Base-by-base conservation (phyloP, 2,329 filamentous ascomycete species). In the Fusarium sulawesiense region DNA sequence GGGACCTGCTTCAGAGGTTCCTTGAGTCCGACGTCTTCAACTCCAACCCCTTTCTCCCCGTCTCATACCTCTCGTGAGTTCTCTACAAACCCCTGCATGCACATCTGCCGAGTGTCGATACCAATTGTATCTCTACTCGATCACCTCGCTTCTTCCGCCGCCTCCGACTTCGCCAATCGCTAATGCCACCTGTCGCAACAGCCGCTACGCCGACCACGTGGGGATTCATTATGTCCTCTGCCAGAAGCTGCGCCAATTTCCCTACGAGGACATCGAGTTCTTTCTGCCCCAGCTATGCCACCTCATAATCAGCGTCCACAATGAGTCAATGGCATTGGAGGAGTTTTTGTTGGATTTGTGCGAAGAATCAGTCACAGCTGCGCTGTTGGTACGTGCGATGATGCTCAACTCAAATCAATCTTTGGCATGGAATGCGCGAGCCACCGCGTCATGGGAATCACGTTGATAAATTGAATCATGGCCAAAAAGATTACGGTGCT, bases 21-120 rank as follows among this genome's bases (percentile, higher is more conserved):
- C 90, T 96, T 85, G 92, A 95, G 87, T 94, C 92, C 85, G 93
- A 96, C 86, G 92, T 96, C 85, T 96, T 96, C 87, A 95, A 94
- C 85, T 91, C 92, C 83, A 91, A 95, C 83, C 92, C 93, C 70
- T 95, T 94, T 81, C 90, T 96, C 81, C 92, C 92, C 67, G 93
- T 96, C 79, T 93, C 92, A 72, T 96, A 96, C 83, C 89, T 96
- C 78, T 93, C 92, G 92, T 95, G 85, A 88, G 91, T 85, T 64
- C 66, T 54, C 21, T 51, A 41, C 42, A 64, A 66, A 42, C 42
- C 59, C 42, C 62, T 41, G 45, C 32, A 41, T 9, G 11, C 18
- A 46, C 20, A 37, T 48, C 18, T 32, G 58, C 32, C 40, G 50
- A 42, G 25, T 20, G 23, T 48, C 40, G 42, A 40, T 55, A 60